Evolutionary conservation across 306 rosid genomes (phyloP).

Genomic region (Herpetospermum pedunculosum): DNA sequence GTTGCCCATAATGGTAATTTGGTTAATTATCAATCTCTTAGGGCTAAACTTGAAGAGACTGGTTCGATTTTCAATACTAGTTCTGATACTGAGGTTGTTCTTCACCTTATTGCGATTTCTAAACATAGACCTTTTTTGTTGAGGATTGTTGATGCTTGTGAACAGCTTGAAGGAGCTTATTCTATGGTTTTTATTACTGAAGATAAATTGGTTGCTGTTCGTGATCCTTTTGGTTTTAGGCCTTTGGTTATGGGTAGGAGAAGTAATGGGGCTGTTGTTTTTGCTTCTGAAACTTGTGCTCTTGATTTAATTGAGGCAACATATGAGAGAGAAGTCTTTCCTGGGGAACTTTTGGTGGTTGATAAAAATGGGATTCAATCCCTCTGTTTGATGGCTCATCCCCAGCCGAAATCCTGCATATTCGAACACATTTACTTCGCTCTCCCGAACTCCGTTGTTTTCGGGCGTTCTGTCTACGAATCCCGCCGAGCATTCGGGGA

Average conservation of each 20-base stretch:
- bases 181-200: conserved; percentile 65
- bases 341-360: conserved; percentile 85
- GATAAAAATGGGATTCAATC: conserved; percentile 73
- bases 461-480: conserved; percentile 75
- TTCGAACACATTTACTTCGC: conserved; percentile 95
- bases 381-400: conserved; percentile 82
- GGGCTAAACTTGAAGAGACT: conserved; percentile 53
- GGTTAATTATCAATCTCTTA: conserved; percentile 53
- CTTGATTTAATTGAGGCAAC: conserved; percentile 94
- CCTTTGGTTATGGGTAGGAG: conserved; percentile 95
- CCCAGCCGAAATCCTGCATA: conserved; percentile 68
- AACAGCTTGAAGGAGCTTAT: conserved; percentile 77
- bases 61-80: conserved; percentile 89
- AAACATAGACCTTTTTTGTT: conserved; percentile 53
- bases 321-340: conserved; percentile 79
- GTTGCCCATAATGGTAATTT: conserved; percentile 88
- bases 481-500: conserved; percentile 70
- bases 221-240: conserved; percentile 76
- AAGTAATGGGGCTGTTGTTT: conserved; percentile 83
- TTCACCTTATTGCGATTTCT: conserved; percentile 83
- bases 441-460: conserved; percentile 71
- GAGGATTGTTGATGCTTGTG: conserved; percentile 79
- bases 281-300: conserved; percentile 96
- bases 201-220: conserved; percentile 72
- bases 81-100: conserved; percentile 84